These are phyloP conservation scores for Canavalia ensiformis DNA, from an alignment of 306 rosid species.

Conservation along the genomic window DNA sequence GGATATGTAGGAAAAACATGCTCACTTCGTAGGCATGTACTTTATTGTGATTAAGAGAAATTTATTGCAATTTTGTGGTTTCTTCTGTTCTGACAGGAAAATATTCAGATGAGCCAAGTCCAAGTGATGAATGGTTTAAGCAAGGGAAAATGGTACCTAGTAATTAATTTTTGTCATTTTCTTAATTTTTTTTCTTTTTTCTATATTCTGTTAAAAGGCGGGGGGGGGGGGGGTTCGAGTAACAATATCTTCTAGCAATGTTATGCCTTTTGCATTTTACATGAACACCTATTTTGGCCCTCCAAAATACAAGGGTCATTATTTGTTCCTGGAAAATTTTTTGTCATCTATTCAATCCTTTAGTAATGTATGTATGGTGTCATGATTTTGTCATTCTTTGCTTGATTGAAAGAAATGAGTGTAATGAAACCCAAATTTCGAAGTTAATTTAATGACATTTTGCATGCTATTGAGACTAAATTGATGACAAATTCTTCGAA, in stretches of 20 bases:
- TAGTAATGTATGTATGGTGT: not conserved
- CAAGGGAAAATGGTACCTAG: slow-evolving; percentile 76
- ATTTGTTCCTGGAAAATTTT: not conserved
- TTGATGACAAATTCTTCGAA: not conserved
- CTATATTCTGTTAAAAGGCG: slow-evolving; percentile 3
- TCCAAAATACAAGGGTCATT: not conserved
- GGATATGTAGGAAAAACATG: not conserved
- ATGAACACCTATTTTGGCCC: not conserved
- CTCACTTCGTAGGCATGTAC: not conserved
- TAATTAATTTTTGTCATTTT: not conserved
- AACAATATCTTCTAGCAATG: not conserved
- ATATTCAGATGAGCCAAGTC: slow-evolving; percentile 83
- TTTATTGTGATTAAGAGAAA: slow-evolving; percentile 24
- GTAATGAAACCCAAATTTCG: not conserved
- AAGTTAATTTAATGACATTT: not conserved
- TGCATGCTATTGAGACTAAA: not conserved
- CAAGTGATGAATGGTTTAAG: slow-evolving; percentile 92
- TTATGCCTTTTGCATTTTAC: not conserved
- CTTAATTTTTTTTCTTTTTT: not conserved
- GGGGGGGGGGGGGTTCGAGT: no score
- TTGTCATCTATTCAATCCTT: not conserved
- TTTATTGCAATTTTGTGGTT: slow-evolving; percentile 28
- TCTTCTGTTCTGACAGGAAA: slow-evolving; percentile 66
- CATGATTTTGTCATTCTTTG: slow-evolving; percentile 9
- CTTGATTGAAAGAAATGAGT: not conserved